These are phyloP conservation scores for Talaromyces marneffei DNA, from an alignment of 2,329 filamentous ascomycete genomes.

Conservation along the genomic window DNA sequence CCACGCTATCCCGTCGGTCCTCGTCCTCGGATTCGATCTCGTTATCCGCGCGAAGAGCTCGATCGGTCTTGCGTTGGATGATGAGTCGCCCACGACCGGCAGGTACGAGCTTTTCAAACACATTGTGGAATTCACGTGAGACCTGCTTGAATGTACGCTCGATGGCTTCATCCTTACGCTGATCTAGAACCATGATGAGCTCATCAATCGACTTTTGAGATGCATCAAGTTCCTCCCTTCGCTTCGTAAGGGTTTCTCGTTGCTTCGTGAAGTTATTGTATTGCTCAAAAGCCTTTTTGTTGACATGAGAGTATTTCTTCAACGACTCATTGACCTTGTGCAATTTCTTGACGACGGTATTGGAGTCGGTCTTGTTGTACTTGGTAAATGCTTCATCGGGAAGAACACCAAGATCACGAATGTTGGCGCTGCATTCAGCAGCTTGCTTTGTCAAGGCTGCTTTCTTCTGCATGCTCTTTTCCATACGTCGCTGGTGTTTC, in stretches of 20 bases:
- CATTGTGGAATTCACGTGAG: slow-evolving; percentile 81
- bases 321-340: slow-evolving; percentile 88
- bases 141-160: slow-evolving; percentile 98
- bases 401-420: slow-evolving; percentile 85
- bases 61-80: slow-evolving; percentile 85
- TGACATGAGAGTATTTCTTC: slow-evolving; percentile 96
- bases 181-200: slow-evolving; percentile 85
- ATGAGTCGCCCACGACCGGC: slow-evolving; percentile 86
- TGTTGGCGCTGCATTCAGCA: slow-evolving; percentile 77
- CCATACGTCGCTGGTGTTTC: slow-evolving; percentile 80
- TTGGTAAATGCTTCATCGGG: slow-evolving; percentile 91
- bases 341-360: slow-evolving; percentile 65
- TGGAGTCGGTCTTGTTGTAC: slow-evolving; percentile 75
- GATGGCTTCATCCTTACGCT: slow-evolving; percentile 95
- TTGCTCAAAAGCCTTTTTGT: slow-evolving; percentile 99
- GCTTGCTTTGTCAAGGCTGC: slow-evolving; percentile 71
- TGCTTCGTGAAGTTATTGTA: slow-evolving; percentile 96
- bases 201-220: slow-evolving; percentile 85
- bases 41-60: slow-evolving; percentile 57
- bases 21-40: slow-evolving; percentile 62
- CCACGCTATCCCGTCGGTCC: slow-evolving; percentile 59
- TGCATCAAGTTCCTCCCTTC: slow-evolving; percentile 78
- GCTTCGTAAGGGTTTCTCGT: slow-evolving; percentile 76
- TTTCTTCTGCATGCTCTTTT: slow-evolving; percentile 86
- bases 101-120: slow-evolving; percentile 92